Base-by-base conservation (phyloP, 208 protist species). In the Leishmania aethiopica region DNA sequence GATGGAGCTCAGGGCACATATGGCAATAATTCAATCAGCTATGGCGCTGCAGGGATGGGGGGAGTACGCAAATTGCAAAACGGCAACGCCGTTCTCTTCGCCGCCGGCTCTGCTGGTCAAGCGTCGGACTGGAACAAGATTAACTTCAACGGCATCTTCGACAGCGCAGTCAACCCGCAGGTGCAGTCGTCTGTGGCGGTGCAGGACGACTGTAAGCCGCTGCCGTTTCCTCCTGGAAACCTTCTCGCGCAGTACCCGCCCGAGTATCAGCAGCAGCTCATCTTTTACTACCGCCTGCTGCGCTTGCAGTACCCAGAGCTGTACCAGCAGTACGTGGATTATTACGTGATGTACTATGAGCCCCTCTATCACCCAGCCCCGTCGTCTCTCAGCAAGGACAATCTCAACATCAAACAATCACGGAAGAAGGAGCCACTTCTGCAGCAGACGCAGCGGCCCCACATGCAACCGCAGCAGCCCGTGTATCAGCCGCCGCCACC, bases 241-340 rank as follows among this genome's bases (percentile, higher is more conserved):
- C 64, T 93, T n/a, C 77, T 93, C 4, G 85, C 83, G 10, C 83
- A 85, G 72, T 93, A 93, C 77, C 90, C 90, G 4, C 55, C 85
- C 13, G 83, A 89, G 22, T 93, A 90, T 69, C 90, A 89, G 81
- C 84, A 88, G 73, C 79, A 89, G 60, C 80, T 91, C 67, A 62
- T 93, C 25, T 80, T 82, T 42, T 93, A 93, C 75, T 93, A 93
- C 78, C 83, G 80, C 15, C 77, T 84, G 53, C 78, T 93, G 75
- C 84, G 86, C 25, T 81, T 85, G 32, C 84, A 88, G 75, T 89
- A 93, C 75, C 90, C 90, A 3, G 85, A 93, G 35, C 76, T 91
- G 15, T 93, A 93, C 37, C 79, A 85, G 82, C 90, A 93, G 82
- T 93, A 93, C 78, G 80, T 89, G 2, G 76, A 89, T 49, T 93